A percentile compares a stretch with the other conserved stretches of the same genome.
Conservation (phyloP, 2,329 filamentous ascomycete genomes). For the Claviceps sp. region DNA sequence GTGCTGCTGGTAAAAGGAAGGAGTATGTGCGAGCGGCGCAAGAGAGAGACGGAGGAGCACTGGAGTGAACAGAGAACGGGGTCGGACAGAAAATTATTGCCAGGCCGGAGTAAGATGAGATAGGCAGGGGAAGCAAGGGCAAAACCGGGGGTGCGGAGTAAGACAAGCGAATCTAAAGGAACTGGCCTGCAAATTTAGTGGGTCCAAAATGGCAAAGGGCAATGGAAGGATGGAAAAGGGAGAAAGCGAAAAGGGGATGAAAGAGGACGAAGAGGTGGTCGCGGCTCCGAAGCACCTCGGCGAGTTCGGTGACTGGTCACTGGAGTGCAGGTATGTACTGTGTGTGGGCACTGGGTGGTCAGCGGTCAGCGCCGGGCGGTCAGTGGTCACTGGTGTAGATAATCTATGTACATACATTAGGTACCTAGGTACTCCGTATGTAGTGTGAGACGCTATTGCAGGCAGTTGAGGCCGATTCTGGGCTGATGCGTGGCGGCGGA, state of each 20-base stretch:
- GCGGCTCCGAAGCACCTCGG: not conserved
- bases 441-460: too few species aligned
- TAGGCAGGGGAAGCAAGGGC: not conserved
- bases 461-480: too few species aligned
- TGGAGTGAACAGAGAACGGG: not conserved
- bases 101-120: not conserved
- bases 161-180: not conserved
- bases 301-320: too few species aligned
- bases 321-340: too few species aligned
- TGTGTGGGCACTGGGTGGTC: too few species aligned
- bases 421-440: too few species aligned
- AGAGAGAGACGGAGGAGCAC: not conserved
- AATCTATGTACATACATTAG: too few species aligned
- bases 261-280: not conserved
- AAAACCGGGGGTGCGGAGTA: not conserved
- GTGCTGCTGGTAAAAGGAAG: not conserved
- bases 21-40: not conserved
- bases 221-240: not conserved
- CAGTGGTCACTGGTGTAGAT: too few species aligned
- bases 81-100: not conserved
- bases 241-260: not conserved
- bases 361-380: too few species aligned
- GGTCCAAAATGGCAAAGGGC: not conserved
- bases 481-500: too few species aligned
- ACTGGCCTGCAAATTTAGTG: not conserved